phyloP scores from a whole-genome alignment of 306 rosid species.

The Trichosanthes cucumerina region DNA sequence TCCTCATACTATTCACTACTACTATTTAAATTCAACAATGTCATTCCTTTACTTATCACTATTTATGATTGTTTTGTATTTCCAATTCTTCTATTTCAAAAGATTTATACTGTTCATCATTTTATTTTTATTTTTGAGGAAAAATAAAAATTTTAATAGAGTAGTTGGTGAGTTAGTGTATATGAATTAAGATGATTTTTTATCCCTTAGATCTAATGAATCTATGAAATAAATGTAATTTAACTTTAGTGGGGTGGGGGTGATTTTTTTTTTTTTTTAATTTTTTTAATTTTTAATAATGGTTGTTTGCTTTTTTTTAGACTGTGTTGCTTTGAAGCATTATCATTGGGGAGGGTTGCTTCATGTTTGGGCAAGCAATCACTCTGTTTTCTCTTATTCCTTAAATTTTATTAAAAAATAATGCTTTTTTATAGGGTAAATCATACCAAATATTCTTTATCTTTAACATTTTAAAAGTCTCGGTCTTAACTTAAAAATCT shows the following conservation, averaged over 20 bases:
- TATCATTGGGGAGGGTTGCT: not conserved
- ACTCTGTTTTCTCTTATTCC: not conserved
- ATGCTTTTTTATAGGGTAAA: not conserved
- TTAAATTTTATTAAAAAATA: not conserved
- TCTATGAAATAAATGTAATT: not conserved
- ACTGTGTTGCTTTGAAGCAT: conserved; percentile 9
- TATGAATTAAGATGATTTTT: not conserved
- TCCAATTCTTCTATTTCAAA: not conserved
- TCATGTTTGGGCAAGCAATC: conserved; percentile 8
- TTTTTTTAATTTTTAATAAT: not conserved
- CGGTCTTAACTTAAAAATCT: not conserved
- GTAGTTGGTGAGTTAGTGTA: not conserved
- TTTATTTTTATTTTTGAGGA: not conserved
- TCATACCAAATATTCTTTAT: not conserved
- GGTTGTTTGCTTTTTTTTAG: not conserved
- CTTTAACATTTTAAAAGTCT: not conserved
- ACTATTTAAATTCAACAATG: not conserved
- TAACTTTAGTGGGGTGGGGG: not conserved
- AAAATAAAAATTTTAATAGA: not conserved
- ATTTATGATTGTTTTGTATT: not conserved
- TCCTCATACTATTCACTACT: not conserved
- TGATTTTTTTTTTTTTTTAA: not conserved
- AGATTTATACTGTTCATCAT: not conserved
- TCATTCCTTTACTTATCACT: not conserved
- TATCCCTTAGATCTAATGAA: not conserved